Base-by-base conservation (phyloP, 2,329 filamentous ascomycete genomes). In the Xylariales sp. region DNA sequence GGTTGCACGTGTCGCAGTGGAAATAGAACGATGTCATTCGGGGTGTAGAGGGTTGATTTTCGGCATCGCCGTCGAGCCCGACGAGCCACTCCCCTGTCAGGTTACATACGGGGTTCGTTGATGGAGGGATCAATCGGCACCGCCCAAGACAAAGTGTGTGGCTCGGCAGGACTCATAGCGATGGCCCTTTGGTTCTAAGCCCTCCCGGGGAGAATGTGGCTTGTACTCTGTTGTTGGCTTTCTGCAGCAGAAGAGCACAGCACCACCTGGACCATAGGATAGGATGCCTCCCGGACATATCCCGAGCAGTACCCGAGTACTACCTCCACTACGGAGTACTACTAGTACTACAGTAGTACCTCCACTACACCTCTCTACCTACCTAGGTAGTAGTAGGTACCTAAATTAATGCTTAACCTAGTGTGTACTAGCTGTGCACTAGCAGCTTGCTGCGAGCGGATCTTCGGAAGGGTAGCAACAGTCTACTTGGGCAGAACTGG, bases 261-360 rank as follows among this genome's bases (percentile, higher is more conserved):
- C 23, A 23, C 23, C 23, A 23, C 23, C 23, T 23, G 23, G 23
- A 2, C 23, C 23, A 23, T 23, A 23, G 23, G 23, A 41, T 41
- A 53, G 62, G 61, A 68, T 68, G 65, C 61, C 65, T 68, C 65
- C 52, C 62, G 62, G 57, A 62, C 50, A 36, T 59, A 36, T 23
- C 56, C 46, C 56, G 45, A 59, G 43, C 8, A 39, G 23, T 23
- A 23, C 23, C 23, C 23, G 23, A 23, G 23, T 23, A 23, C 23
- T 23, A 23, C 23, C 23, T 23, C 23, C 23, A 2, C 23, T 23
- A 23, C n/a, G n/a, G n/a, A n/a, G n/a, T n/a, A n/a, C n/a, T n/a
- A n/a, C n/a, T n/a, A n/a, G n/a, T n/a, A n/a, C 23, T 23, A 23
- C 23, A n/a, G n/a, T 23, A 23, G 23, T 23, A 23, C 23, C 23